Evolutionary conservation across 1,139 yeast species (phyloP).

Genomic region (Hyphopichia pseudoburtonii): DNA sequence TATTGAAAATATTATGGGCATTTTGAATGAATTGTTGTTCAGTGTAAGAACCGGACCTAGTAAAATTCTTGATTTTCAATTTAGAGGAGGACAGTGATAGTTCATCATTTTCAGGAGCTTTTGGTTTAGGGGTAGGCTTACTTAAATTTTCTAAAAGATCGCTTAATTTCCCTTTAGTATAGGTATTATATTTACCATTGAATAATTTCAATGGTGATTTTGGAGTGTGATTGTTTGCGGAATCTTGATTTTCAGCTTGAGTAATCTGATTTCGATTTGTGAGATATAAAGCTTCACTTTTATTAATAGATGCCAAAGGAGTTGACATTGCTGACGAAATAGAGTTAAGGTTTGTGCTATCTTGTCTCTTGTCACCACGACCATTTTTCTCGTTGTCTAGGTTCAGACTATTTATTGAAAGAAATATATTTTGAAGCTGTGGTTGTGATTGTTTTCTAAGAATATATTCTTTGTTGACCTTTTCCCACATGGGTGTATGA

Average conservation of each 20-base stretch:
- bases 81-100: slow-evolving; percentile 12
- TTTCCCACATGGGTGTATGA: slow-evolving; percentile 42
- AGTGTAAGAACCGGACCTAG: slow-evolving; percentile 31
- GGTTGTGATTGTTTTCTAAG: slow-evolving; percentile 26
- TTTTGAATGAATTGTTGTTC: slow-evolving; percentile 38
- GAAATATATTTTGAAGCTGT: slow-evolving; percentile 35
- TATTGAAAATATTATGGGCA: slow-evolving; percentile 41
- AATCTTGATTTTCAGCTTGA: slow-evolving; percentile 17
- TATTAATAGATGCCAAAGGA: slow-evolving; percentile 25
- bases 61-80: slow-evolving; percentile 32
- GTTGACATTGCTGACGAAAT: slow-evolving; percentile 40
- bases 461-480: slow-evolving; percentile 29
- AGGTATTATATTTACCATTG: slow-evolving; percentile 46
- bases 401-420: slow-evolving; percentile 12
- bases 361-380: slow-evolving; percentile 4
- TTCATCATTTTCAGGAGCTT: slow-evolving; percentile 4
- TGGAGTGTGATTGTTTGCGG: slow-evolving; percentile 11
- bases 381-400: slow-evolving; percentile 7
- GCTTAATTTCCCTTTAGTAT: slow-evolving; percentile 37
- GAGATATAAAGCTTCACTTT: slow-evolving; percentile 7
- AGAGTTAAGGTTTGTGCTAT: slow-evolving; percentile 19
- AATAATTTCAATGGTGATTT: slow-evolving; percentile 44
- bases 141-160: slow-evolving; percentile 31
- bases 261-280: slow-evolving; percentile 15
- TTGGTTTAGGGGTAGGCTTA: slow-evolving; percentile 14